Evolutionary conservation across 495 filamentous ascomycete genomes (phyloP), one percentile per base, ranked within the genome.

Genomic region (Sphaerosporella brunnea): DNA sequence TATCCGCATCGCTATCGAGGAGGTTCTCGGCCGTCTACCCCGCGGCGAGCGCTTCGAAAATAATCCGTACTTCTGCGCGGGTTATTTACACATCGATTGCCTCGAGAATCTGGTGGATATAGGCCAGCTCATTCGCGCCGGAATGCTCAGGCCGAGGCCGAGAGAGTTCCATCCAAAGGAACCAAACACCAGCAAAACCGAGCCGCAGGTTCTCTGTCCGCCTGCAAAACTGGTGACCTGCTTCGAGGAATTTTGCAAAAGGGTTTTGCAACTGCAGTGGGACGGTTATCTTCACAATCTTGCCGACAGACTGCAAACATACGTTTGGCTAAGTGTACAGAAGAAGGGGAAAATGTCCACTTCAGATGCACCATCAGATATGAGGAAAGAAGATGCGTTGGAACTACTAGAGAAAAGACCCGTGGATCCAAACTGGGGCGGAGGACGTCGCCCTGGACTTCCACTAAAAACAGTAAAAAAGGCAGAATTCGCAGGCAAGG

Each of bases 11-110:
- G 48, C 55, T 13, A 55, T 59, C 19, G 56, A 59, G 3, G 56
- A 59, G 30, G 51, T 59, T 24, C 24, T 42, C 7, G 36, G 51
- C 20, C 47, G 56, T 13, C 50, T 59, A 16, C 13, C 34, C 3
- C 38, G 35, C 18, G n/a, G 37, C 8, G 32, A 54, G 10, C 26
- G 38, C 1, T 23, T 47, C 18, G 47, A 54, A 23, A 55, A 54
- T 18, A 47, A 53, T 30, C 56, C 56, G 0, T 59, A 59, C 41
- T 59, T 59, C 15, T 43, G 47, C 2, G 52, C 55, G 10, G 48
- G 55, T 2, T 59, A 45, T 19, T 23, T 59, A 20, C 56, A 59
- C 13, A 32, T 59, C 5, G 48, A 59, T 19, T 59, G 56, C 20
- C 32, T 59, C 15, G 56, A 59, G 41, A 11, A 16, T 7, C 45